Evolutionary conservation across 2,329 filamentous ascomycete genomes (phyloP), one percentile per base, ranked within the genome.

Genomic region (Talaromyces sp.): DNA sequence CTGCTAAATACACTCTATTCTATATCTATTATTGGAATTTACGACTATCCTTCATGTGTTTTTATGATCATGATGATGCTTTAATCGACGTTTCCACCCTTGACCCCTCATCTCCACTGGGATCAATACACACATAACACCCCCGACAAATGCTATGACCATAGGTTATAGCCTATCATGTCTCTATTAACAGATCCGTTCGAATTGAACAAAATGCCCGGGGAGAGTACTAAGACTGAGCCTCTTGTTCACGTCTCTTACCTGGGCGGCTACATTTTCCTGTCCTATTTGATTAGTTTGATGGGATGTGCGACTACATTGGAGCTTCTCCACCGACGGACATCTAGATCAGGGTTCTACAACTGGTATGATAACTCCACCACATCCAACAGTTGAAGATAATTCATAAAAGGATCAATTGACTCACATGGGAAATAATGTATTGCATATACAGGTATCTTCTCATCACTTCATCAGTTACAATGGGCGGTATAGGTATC

Each of bases 291-390:
- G 39, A 79, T 87, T 60, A 94, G 90, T 66, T 84, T 89, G 57
- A 77, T 89, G 58, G 91, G 91, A 56, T 87, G 89, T 44, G 81
- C 85, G 46, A 90, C 90, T 3, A 92, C 91, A 0, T 78, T 96
- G 29, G 91, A 96, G 70, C 76, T 96, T 53, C 84, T 96, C 47
- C 89, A 94, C 67, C 79, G 89, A 53, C 80, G 89, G 61, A 91
- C 88, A 1, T 85, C 87, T 2, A 82, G 82, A 49, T 83, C 82
- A 65, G 88, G 88, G 8, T 70, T 82, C 49, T 84, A 85, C 67
- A 91, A 90, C 65, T 85, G 88, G 87, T 88, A 80, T 50, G 79
- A 46, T 17, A 36, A n/a, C 17, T 39, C 16, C 10, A 16, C 11
- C 17, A 10, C 10, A 19, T 39, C 30, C 13, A 35, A 14, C 49